Base-by-base conservation (phyloP, 208 protist genomes). In the Naegleria gruberi region DNA sequence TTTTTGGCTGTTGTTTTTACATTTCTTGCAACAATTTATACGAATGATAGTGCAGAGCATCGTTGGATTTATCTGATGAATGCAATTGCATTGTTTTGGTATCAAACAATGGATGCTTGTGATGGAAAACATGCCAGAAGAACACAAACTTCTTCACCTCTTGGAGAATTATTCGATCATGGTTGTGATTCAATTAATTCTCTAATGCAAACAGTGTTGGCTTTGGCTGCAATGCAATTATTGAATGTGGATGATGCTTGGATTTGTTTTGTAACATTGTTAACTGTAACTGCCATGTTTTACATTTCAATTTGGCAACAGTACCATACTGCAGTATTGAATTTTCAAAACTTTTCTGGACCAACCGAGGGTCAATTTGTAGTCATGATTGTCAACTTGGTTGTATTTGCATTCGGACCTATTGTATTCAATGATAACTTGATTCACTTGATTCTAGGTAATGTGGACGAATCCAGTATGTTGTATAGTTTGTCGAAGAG, bases 141-240 rank as follows among this genome's bases (percentile, higher is more conserved):
- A 87, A 98, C 97, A 15, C 93, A 94, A 42, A 93, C 95, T 2
- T 93, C 93, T 34, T 97, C 96, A 45, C 97, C 97, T 3, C 93
- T 99, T 4, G 97, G 97, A 40, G 96, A 98, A 90, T 92, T 98
- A 17, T 98, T 98, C 90, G 97, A 99, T 90, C 97, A 99, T 94
- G 97, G 97, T 89, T 98, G 95, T 91, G 97, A 98, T 91, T 95
- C 15, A 0, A n/a, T 87, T 30, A 40, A 19, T 41, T 55, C 43
- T 23, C 23, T 87, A 41, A 15, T 87, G 17, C 82, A 87, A 51
- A 87, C 82, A 51, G 43, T 87, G 12, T 2, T 19, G 23, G 44
- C 51, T 65, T 65, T 65, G 51, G 51, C 51, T 3, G 19, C 43
- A 34, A 5, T 40, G 12, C 23, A 23, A 12, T 26, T 47, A 45